Evolutionary conservation across 2,329 filamentous ascomycete species (phyloP).

Genomic region (Rutstroemia sp.): DNA sequence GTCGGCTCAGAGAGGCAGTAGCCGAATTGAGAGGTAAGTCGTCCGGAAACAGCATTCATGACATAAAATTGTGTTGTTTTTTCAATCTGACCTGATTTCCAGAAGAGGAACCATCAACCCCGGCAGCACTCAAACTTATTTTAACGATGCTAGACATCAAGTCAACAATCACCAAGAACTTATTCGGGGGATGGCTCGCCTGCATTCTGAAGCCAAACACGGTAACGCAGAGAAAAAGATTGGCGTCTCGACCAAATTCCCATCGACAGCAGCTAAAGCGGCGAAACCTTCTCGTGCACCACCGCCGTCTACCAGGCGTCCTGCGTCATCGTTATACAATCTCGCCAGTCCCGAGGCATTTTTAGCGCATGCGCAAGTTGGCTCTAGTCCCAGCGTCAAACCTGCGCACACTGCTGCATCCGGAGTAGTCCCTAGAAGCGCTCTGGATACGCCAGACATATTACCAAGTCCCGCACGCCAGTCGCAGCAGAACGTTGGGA

Average conservation of each 20-base stretch:
- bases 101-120: not conserved
- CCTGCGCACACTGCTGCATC: not conserved
- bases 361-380: not conserved
- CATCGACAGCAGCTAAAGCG: not conserved
- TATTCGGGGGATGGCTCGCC: constrained; percentile 5
- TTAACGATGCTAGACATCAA: not conserved
- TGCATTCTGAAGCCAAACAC: not conserved
- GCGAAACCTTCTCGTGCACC: not conserved
- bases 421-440: not conserved
- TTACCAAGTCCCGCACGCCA: not conserved
- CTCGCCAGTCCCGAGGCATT: not conserved
- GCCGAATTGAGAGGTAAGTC: not conserved
- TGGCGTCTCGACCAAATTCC: not conserved
- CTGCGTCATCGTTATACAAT: not conserved
- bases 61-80: too few relatives aligned
- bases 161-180: not conserved
- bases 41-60: not conserved
- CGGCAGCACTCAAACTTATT: not conserved
- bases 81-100: not conserved
- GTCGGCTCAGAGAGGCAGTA: not conserved
- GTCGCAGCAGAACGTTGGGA: not conserved
- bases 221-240: not conserved
- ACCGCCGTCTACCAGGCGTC: not conserved
- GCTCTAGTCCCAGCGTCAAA: not conserved
- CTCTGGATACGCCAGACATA: not conserved